phyloP scores from a whole-genome alignment of 345 rosid species.

The Salix caprea region DNA sequence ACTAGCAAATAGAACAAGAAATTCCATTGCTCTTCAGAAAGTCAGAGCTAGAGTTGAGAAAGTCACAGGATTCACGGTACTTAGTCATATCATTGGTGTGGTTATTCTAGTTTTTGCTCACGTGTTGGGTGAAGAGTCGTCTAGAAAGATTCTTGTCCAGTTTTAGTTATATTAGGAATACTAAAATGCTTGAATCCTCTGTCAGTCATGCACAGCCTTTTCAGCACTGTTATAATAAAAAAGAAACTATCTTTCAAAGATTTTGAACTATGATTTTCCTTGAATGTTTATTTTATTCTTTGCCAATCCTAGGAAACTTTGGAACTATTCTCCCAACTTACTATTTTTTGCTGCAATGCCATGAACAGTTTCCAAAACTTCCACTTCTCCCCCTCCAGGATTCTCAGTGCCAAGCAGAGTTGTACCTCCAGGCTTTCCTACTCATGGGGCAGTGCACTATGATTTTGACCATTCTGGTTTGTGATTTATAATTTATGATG shows the following conservation, averaged over 20 bases:
- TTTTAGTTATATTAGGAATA: not conserved
- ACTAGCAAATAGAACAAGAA: not conserved
- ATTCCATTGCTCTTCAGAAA: not conserved
- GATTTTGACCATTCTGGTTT: slow-evolving; percentile 10
- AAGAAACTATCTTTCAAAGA: too few relatives aligned
- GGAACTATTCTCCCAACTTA: not conserved
- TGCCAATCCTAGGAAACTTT: not conserved
- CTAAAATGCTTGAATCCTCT: not conserved
- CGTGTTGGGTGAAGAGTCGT: not conserved
- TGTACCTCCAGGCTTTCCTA: slow-evolving; percentile 21
- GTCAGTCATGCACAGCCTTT: not conserved
- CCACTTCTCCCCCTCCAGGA: slow-evolving; percentile 24
- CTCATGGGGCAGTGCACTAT: slow-evolving; percentile 12
- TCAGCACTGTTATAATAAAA: too few relatives aligned
- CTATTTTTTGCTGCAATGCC: not conserved
- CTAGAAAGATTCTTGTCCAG: not conserved
- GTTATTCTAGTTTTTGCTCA: not conserved
- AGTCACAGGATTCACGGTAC: not conserved
- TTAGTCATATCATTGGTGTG: not conserved
- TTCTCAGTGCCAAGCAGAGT: slow-evolving; percentile 19
- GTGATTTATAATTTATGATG: slow-evolving; percentile 5
- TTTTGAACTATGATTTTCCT: not conserved
- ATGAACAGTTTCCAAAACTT: slow-evolving; percentile 13
- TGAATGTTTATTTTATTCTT: not conserved
- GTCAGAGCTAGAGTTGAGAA: not conserved